A percentile compares a stretch with the other conserved stretches of the same genome.
Conservation (phyloP, 1,284 basidiomycete genomes). For the Volvariella volvacea region DNA sequence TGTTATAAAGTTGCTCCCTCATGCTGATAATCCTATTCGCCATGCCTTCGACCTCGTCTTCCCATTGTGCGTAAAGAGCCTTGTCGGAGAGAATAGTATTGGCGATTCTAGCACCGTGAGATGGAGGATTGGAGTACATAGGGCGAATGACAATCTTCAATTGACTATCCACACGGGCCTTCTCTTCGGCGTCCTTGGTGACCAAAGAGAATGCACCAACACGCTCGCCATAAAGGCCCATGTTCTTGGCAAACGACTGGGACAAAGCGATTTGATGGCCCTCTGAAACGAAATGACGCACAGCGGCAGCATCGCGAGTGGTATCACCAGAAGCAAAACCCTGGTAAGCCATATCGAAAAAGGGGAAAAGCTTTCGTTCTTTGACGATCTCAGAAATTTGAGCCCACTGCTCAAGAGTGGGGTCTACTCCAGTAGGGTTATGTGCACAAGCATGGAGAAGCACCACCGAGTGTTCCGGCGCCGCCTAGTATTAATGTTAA, state of each 20-base stretch:
- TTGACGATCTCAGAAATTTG: constrained; percentile 86
- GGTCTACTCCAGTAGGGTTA: constrained; percentile 98
- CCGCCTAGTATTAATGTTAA: constrained; percentile 41
- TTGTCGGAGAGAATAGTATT: constrained; percentile 73
- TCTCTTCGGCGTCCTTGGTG: constrained; percentile 71
- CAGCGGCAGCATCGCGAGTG: constrained; percentile 86
- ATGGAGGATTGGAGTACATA: constrained; percentile 97
- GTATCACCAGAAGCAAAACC: constrained; percentile 91
- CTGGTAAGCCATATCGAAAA: constrained; percentile 98
- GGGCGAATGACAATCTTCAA: constrained; percentile 96
- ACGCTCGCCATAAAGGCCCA: constrained; percentile 97
- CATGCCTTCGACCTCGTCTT: constrained; percentile 90
- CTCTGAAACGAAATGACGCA: constrained; percentile 89
- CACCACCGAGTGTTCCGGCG: constrained; percentile 75
- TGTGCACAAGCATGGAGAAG: constrained; percentile 92
- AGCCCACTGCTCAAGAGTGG: constrained; percentile 89
- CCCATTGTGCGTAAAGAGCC: constrained; percentile 86
- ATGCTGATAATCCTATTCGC: constrained; percentile 95
- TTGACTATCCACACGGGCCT: constrained; percentile 87
- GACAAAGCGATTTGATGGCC: constrained; percentile 83
- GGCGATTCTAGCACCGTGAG: constrained; percentile 93
- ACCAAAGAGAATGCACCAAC: constrained; percentile 93
- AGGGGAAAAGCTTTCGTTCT: constrained; percentile 85
- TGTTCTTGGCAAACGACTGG: constrained; percentile 99
- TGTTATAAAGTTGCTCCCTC: constrained; percentile 81